Evolutionary conservation across 176 grass and related monocot genomes (phyloP), one percentile per base, ranked within the genome.

Genomic region (Triticum monococcum): DNA sequence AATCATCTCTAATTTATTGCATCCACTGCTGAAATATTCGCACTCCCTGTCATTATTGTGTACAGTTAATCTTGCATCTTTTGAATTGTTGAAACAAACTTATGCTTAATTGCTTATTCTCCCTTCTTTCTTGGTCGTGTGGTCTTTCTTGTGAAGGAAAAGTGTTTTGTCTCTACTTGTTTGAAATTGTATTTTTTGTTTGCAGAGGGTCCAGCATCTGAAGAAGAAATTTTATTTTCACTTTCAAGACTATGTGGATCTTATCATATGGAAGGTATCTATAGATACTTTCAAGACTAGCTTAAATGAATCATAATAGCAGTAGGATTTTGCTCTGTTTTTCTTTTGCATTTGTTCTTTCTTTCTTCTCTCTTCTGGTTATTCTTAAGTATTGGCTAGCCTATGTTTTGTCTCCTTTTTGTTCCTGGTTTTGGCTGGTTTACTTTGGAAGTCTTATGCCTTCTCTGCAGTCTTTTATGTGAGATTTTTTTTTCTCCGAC

Each of bases 181-280:
- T 71, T 83, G 83, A 72, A 95, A 16, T 78, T 85, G 83, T 77
- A 68, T 77, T 22, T 20, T 92, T 95, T 87, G 72, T 56, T 80
- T 93, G 77, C 90, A 98, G 96, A 98, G 91, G 93, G 92, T 98
- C 85, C 93, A 98, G 23, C 88, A 94, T 98, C 84, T 98, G 66
- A 98, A 96, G 84, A 98, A 95, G 84, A 96, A 92, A 80, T 98
- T 96, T 52, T 98, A 98, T 94, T 98, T 94, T 90, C 92, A 94
- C 72, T 98, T 96, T 90, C 93, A 96, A 94, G 96, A 96, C 70
- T 98, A 95, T 79, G 88, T 94, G 77, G 96, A 98, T 83, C 92
- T 98, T 91, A 92, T 94, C 83, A 92, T 98, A 85, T 94, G 84
- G 92, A 98, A 98, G 94, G 96, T 98, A 92, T n/a, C 74, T 46